These are phyloP conservation scores for Talaromyces sp. DNA, from an alignment of 2,329 filamentous ascomycete genomes.

Conservation along the genomic window DNA sequence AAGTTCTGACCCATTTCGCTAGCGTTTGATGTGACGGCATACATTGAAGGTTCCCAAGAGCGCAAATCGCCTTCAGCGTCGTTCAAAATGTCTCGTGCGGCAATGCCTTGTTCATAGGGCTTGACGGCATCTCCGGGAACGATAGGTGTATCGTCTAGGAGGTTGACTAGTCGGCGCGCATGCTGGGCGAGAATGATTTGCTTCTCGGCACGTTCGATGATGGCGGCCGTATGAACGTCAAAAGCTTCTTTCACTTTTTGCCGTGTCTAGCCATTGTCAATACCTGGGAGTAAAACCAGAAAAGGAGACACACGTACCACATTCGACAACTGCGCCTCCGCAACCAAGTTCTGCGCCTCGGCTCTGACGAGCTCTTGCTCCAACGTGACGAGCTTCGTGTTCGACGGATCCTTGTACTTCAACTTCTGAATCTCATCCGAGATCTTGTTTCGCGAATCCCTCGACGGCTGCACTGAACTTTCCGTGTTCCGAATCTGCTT, in stretches of 20 bases:
- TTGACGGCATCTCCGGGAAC: constrained; percentile 76
- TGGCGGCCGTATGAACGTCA: constrained; percentile 79
- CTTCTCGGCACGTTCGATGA: constrained; percentile 95
- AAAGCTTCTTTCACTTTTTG: constrained; percentile 96
- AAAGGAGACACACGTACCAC: constrained; percentile 60
- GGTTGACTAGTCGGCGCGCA: constrained; percentile 74
- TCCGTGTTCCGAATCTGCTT: constrained; percentile 96
- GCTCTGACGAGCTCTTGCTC: constrained; percentile 96
- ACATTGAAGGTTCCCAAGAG: constrained; percentile 61
- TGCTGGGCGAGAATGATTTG: constrained; percentile 92
- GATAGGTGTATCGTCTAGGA: constrained; percentile 85
- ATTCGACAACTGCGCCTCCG: constrained; percentile 94
- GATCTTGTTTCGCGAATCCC: constrained; percentile 83
- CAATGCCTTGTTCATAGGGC: constrained; percentile 62
- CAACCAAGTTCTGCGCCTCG: constrained; percentile 92
- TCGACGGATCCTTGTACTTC: constrained; percentile 88
- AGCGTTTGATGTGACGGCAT: constrained; percentile 52
- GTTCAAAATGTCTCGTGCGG: constrained; percentile 80
- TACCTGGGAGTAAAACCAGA: not conserved
- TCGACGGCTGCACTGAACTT: constrained; percentile 86
- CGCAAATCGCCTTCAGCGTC: constrained; percentile 87
- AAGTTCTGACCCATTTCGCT: constrained; percentile 45
- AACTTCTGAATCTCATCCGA: constrained; percentile 87
- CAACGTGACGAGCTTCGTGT: constrained; percentile 71
- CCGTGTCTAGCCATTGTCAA: constrained; percentile 62